These are phyloP conservation scores for Ocimum tenuiflorum DNA, from an alignment of 257 asterid genomes.

Conservation along the genomic window DNA sequence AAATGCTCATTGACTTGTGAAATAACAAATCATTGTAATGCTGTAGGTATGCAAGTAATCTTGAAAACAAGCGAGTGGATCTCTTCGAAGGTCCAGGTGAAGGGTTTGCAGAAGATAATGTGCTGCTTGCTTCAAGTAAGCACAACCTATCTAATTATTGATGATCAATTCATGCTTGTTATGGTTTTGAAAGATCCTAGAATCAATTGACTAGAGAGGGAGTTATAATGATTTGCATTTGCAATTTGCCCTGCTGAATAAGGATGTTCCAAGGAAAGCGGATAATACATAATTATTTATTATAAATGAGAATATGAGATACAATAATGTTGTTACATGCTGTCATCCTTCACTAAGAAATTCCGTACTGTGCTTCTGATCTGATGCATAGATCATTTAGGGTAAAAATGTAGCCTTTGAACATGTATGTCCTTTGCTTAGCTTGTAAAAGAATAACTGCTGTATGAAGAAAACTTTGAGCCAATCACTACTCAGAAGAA, in stretches of 20 bases:
- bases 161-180: not conserved
- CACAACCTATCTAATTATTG: slow-evolving; percentile 10
- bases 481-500: not conserved
- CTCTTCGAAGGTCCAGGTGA: slow-evolving; percentile 93
- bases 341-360: slow-evolving; percentile 8
- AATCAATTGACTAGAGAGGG: not conserved
- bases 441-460: not conserved
- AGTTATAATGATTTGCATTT: not conserved
- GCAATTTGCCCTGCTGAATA: not conserved
- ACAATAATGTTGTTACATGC: not conserved
- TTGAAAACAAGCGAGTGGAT: slow-evolving; percentile 86
- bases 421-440: not conserved
- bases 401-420: not conserved
- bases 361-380: slow-evolving; percentile 5
- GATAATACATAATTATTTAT: not conserved
- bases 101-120: slow-evolving; percentile 87
- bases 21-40: slow-evolving; percentile 20
- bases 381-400: not conserved
- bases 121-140: slow-evolving; percentile 87
- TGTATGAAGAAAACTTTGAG: not conserved
- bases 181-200: not conserved
- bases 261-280: not conserved
- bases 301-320: slow-evolving; percentile 12
- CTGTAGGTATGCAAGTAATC: slow-evolving; percentile 72
- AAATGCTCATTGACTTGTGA: not conserved